Base-by-base conservation (phyloP, 768 basidiomycete species). In the Symmetrospora coprosmae region DNA sequence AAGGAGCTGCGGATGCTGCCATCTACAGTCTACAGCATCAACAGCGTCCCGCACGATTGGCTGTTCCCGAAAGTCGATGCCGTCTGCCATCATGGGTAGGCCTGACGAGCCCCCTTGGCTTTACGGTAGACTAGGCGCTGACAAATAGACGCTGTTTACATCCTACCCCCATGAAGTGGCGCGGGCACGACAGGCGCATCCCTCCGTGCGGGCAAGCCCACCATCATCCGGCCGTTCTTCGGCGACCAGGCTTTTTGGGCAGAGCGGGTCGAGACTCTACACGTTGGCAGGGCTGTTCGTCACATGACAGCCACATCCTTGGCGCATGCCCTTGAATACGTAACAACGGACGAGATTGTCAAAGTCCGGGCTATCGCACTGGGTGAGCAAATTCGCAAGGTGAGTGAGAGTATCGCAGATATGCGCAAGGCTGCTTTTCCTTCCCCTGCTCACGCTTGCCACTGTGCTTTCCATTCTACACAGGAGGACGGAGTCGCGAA, bases 181-280 rank as follows among this genome's bases (percentile, higher is more conserved):
- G 46, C 70, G 14, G 70, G 71, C 51, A 72, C 72, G 28, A 69
- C 69, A 19, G 69, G 71, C 58, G n/a, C 59, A 13, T 48, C 19
- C 21, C 48, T 59, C 30, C 7, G 67, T 86, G 87, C 87, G 62
- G 89, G 88, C 7, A 85, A 89, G 51, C 92, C 94, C 0, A 97
- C 91, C 1, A 85, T 99, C 67, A 88, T 97, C 71, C 83, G 83
- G 64, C 92, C 94, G 0, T 99, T 97, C 79, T 99, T 97, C 68
- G 92, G 94, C 2, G 91, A 96, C 71, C 91, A 96, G 68, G 87
- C 85, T 71, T 92, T 96, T 74, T 97, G 89, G 89, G 87, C 88
- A 2, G 88, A 99, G 72, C 84, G 92, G 28, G 88, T 96, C n/a
- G 89, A 94, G 72, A 88, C 90, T 1, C 78, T 99, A 39, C 91